phyloP scores from a whole-genome alignment of 78 protist species.

The Anaeramoeba flamelloides region DNA sequence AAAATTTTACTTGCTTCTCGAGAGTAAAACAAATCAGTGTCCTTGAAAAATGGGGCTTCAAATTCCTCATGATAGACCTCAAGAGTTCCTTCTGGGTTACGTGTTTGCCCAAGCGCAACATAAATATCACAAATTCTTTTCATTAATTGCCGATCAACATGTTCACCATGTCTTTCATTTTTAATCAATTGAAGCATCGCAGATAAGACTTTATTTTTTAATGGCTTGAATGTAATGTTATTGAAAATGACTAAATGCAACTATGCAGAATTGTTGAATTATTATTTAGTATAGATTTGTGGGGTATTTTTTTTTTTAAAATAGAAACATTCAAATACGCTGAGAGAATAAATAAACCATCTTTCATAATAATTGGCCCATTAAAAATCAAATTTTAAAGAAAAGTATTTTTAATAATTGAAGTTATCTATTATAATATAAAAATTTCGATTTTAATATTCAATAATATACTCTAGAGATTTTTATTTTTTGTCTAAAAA shows the following conservation, averaged over 20 bases:
- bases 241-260: slow-evolving; percentile 47
- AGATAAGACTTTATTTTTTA: slow-evolving; percentile 31
- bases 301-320: too few species aligned
- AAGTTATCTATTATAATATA: too few species aligned
- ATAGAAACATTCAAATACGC: too few species aligned
- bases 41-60: slow-evolving; percentile 38
- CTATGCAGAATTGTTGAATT: too few species aligned
- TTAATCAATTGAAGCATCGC: slow-evolving; percentile 43
- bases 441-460: too few species aligned
- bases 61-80: slow-evolving; percentile 37
- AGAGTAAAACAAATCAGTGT: slow-evolving; percentile 43
- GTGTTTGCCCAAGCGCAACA: slow-evolving; percentile 19
- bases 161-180: slow-evolving; percentile 51
- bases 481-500: too few species aligned
- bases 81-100: slow-evolving; percentile 36
- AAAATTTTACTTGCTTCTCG: slow-evolving; percentile 35
- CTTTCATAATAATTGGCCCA: too few species aligned
- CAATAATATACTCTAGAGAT: too few species aligned
- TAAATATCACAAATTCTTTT: slow-evolving; percentile 28
- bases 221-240: slow-evolving; percentile 35
- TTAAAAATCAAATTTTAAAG: too few species aligned
- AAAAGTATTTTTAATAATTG: too few species aligned
- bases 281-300: too few species aligned
- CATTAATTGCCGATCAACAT: slow-evolving; percentile 31
- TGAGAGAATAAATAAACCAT: too few species aligned